Evolutionary conservation across 2,329 filamentous ascomycete species (phyloP), one percentile per base, ranked within the genome.

Genomic region (Purpureocillium lavendulum): DNA sequence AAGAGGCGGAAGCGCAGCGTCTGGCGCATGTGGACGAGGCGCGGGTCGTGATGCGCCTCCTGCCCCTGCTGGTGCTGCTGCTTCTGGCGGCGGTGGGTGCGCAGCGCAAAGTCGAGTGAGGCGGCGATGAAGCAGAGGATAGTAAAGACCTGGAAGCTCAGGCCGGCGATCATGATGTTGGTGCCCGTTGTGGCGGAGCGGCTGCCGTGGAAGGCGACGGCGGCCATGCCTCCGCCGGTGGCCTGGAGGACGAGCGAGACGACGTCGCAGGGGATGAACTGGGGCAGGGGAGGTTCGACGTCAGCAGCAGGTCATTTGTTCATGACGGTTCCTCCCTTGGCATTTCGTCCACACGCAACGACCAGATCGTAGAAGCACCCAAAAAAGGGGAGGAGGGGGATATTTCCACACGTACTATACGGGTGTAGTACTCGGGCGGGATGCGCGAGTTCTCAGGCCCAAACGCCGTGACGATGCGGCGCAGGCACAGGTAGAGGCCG

Each of bases 231-330:
- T n/a, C 77, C 79, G 33, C 79, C 80, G 1, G 66, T 61, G 4
- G 71, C 72, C 52, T 84, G 80, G 1, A 83, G 66, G 30, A 78
- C 48, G 2, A 84, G 67, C 3, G 76, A 77, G 40, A 79, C 41
- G 28, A 82, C 49, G 55, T 84, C 80, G 59, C 74, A 80, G 36
- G 74, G 67, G 48, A 83, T 74, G 60, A 84, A 83, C 67, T 70
- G 30, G 5, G 6, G 6, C 6, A 14, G 29, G n/a, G n/a, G 6
- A 4, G 10, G 21, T 10, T n/a, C n/a, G 26, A 29, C 26, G 12
- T 29, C 26, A 29, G 26, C n/a, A n/a, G n/a, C n/a, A n/a, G n/a
- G n/a, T n/a, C n/a, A n/a, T n/a, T n/a, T n/a, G n/a, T n/a, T n/a
- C n/a, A n/a, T n/a, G n/a, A n/a, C n/a, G n/a, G n/a, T n/a, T n/a